Percentiles rank a stretch among this genome's conserved stretches.
Conservation (phyloP, 2,329 filamentous ascomycete species). For the Apiospora sp. region DNA sequence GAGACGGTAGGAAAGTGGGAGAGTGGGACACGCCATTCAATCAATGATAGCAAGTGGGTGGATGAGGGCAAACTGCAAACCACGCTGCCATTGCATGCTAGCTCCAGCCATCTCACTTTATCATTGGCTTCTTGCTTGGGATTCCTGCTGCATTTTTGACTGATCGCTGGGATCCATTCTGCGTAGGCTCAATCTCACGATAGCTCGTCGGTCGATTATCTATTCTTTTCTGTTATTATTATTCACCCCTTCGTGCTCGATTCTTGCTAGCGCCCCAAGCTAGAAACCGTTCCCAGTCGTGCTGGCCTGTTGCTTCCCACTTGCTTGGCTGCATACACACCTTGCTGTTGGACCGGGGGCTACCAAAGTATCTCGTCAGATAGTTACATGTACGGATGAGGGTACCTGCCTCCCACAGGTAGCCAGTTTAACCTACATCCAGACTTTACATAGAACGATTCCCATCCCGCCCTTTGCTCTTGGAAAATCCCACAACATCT, state of each 20-base stretch:
- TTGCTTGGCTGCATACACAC: slow-evolving; percentile 14
- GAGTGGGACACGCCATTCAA: neutral
- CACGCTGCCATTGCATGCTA: neutral
- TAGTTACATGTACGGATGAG: neutral
- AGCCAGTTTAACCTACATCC: neutral
- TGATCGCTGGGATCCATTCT: slow-evolving; percentile 8
- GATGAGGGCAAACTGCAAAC: neutral
- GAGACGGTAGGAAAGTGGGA: neutral
- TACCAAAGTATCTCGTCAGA: neutral
- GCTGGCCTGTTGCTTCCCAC: slow-evolving; percentile 12
- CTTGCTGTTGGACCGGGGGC: neutral
- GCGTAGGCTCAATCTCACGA: slow-evolving; percentile 6
- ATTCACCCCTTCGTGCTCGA: neutral
- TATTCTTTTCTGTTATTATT: neutral
- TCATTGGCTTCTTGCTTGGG: neutral
- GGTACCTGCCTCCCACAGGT: neutral
- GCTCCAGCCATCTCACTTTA: neutral
- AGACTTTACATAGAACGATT: slow-evolving; percentile 1
- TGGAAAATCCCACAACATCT: neutral
- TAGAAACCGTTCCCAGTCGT: neutral
- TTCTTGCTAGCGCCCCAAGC: neutral
- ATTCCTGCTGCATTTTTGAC: slow-evolving; percentile 8
- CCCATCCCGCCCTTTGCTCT: neutral
- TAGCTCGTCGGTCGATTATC: slow-evolving; percentile 7
- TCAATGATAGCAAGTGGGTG: neutral